Evolutionary conservation across 805 yeast species (phyloP), one percentile per base, ranked within the genome.

Genomic region (Zygotorulaspora danielsina): DNA sequence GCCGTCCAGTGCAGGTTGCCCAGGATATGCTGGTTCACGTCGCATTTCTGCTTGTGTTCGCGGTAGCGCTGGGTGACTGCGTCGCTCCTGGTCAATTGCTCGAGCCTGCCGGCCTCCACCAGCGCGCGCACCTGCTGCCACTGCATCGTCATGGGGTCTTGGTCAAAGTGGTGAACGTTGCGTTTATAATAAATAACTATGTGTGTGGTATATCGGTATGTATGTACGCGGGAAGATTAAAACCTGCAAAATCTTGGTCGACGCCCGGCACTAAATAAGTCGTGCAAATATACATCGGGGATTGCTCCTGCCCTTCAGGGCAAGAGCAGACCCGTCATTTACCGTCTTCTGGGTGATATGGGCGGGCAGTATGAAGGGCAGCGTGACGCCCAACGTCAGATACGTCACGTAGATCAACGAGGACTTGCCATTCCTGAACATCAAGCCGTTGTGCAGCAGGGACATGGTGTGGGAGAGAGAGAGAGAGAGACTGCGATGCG

Each of bases 1-100:
- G 61, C 56, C 8, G 65, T 55, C 89, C 89, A 81, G 3, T 62
- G 38, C 34, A 81, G 63, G 47, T 75, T 71, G 26, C 65, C 56
- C 31, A 81, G 51, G 18, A 82, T 59, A 49, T 70, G 72, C 31
- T 76, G 70, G 39, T 71, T 71, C 16, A 80, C 66, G 10, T 73
- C 64, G 2, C 69, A 53, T 8, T 66, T 57, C 8, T 53, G 49
- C 50, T 78, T 79, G 54, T 75, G 78, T 6, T 49, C 51, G 8
- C 60, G 54, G 50, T 82, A 81, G 37, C 54, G 53, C 3, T 61
- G 58, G n/a, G 75, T 65, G 22, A 64, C 67, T 18, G 52, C 62
- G 10, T 60, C 56, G 4, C 76, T 69, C 46, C 89, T 64, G 32
- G 75, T 74, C 36, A 80, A 63, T 18, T 54, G 51, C 25, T 72